These are phyloP conservation scores for Clathrus columnatus DNA, from an alignment of 768 basidiomycete genomes.

Conservation along the genomic window DNA sequence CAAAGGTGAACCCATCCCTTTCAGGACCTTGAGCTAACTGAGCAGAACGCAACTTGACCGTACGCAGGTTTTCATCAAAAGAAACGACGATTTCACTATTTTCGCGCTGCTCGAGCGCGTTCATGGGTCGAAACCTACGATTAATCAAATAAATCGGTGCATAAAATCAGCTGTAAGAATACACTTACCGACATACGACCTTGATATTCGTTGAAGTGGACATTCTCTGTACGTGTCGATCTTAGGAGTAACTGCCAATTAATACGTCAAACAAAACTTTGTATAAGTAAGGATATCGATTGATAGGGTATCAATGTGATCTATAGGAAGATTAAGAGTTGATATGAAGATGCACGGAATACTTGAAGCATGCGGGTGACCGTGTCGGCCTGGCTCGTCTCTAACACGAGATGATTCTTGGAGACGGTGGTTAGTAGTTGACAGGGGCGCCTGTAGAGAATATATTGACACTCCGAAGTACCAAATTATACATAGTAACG, in stretches of 20 bases:
- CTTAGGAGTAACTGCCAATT: background rate
- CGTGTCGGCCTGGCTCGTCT: background rate
- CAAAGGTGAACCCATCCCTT: conserved; percentile 96
- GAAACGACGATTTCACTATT: conserved; percentile 84
- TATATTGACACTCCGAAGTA: background rate
- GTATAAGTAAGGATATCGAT: background rate
- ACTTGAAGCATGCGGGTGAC: background rate
- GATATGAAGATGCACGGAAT: background rate
- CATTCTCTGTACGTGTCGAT: conserved; percentile 37
- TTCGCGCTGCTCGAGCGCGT: conserved; percentile 82
- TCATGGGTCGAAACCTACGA: conserved; percentile 86
- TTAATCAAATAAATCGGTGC: background rate
- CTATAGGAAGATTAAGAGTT: background rate
- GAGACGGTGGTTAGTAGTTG: background rate
- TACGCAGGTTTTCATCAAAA: conserved; percentile 80
- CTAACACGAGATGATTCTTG: background rate
- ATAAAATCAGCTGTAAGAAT: conserved; percentile 7
- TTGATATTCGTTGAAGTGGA: conserved; percentile 86
- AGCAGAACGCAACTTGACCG: conserved; percentile 69
- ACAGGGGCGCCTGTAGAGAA: background rate
- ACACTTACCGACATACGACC: conserved; percentile 92
- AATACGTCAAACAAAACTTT: background rate
- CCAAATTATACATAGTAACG: no score
- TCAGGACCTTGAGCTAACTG: conserved; percentile 72
- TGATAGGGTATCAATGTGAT: background rate